These are phyloP conservation scores for Smittium mucronatum DNA, from an alignment of 371 early-diverging fungal genomes.

Conservation along the genomic window DNA sequence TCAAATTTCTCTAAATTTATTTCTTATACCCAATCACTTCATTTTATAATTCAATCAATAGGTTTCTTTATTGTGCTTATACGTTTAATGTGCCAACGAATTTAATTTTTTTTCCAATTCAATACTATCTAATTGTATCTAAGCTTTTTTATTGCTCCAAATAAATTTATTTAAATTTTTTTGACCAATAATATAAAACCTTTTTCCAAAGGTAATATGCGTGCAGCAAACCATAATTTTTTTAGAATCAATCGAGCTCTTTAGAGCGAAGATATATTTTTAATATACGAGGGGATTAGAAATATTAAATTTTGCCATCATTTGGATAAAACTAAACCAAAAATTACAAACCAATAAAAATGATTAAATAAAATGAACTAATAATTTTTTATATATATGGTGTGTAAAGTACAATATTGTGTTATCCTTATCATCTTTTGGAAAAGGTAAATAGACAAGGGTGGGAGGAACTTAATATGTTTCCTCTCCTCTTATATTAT, in stretches of 20 bases:
- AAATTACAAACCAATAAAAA: neutral
- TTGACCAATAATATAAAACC: neutral
- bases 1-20: neutral
- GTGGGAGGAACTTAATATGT: neutral
- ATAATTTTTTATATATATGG: neutral
- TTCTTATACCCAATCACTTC: neutral
- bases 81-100: neutral
- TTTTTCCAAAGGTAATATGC: neutral
- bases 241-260: neutral
- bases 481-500: neutral
- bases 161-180: neutral
- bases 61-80: neutral
- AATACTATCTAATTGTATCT: neutral
- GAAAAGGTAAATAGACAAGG: neutral
- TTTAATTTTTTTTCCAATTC: neutral
- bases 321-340: neutral
- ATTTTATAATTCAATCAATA: neutral
- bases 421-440: neutral
- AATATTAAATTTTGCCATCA: neutral
- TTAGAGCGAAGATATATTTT: neutral
- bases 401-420: neutral
- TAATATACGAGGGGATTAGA: neutral
- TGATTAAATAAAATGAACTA: neutral
- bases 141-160: neutral
- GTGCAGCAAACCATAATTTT: neutral